Conservation (phyloP, 805 yeast genomes). For the Priceomyces haplophilus region DNA sequence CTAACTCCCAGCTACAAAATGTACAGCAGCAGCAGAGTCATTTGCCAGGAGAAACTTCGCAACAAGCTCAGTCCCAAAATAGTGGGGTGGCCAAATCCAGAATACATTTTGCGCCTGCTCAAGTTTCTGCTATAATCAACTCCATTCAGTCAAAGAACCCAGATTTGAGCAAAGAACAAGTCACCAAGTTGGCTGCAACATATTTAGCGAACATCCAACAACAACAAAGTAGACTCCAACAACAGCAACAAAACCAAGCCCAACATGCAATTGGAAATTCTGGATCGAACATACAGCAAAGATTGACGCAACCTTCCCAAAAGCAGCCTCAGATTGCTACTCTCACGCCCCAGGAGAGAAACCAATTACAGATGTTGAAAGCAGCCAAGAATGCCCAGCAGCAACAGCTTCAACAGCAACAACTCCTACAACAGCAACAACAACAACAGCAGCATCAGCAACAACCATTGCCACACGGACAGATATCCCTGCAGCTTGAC, state of each 20-base stretch:
- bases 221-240: conserved; percentile 41
- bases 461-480: conserved; percentile 3
- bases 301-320: conserved; percentile 7
- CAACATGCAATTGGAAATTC: conserved; percentile 7
- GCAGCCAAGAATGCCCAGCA: conserved; percentile 32
- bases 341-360: conserved; percentile 43
- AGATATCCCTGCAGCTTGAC: conserved; percentile 15
- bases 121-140: conserved; percentile 61
- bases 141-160: conserved; percentile 69
- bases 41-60: conserved; percentile 2
- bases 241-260: conserved; percentile 25
- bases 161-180: conserved; percentile 58
- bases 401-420: conserved; percentile 21
- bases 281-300: conserved; percentile 4
- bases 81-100: conserved; percentile 24
- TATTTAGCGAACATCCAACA: conserved; percentile 58
- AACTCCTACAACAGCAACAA: conserved; percentile 18
- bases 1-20: background rate
- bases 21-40: conserved; percentile 4
- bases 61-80: conserved; percentile 1
- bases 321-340: conserved; percentile 32
- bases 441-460: conserved; percentile 15
- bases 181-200: conserved; percentile 62
- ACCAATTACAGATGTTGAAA: conserved; percentile 39
- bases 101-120: conserved; percentile 54